Conservation (phyloP, 352 stramenopile genomes). For the Stephanocyclus meneghinianus region DNA sequence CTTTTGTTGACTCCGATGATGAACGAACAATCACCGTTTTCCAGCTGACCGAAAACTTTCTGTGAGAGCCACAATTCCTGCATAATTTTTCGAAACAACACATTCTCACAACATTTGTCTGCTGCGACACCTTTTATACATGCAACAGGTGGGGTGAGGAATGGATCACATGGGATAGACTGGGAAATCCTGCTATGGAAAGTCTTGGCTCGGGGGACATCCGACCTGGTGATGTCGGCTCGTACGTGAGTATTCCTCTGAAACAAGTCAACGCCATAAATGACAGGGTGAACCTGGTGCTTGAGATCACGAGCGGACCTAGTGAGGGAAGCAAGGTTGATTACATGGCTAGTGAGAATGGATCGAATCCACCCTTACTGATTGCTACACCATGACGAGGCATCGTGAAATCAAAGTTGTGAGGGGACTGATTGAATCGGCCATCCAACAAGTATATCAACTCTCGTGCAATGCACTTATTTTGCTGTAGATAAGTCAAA, state of each 20-base stretch:
- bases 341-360: constrained; percentile 16
- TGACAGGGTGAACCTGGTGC: constrained; percentile 22
- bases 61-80: constrained; percentile 3
- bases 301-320: constrained; percentile 19
- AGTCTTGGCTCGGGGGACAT: constrained; percentile 20
- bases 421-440: neutral
- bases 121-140: neutral
- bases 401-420: neutral
- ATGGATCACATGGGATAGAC: constrained; percentile 28
- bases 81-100: neutral
- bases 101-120: neutral
- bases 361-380: constrained; percentile 6
- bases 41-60: neutral
- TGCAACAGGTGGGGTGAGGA: constrained; percentile 20
- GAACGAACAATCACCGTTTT: constrained; percentile 16
- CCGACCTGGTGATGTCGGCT: neutral
- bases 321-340: constrained; percentile 32
- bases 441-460: too few species aligned
- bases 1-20: constrained; percentile 16
- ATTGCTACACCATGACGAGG: constrained; percentile 8
- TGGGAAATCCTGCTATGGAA: constrained; percentile 12
- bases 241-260: constrained; percentile 22
- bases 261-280: constrained; percentile 6
- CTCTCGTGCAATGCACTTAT: too few species aligned
- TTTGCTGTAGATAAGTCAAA: too few species aligned